A percentile compares a stretch with the other conserved stretches of the same genome.
These are phyloP conservation scores for Anisogramma anomala DNA, from an alignment of 2,329 filamentous ascomycete species.

Conservation along the genomic window DNA sequence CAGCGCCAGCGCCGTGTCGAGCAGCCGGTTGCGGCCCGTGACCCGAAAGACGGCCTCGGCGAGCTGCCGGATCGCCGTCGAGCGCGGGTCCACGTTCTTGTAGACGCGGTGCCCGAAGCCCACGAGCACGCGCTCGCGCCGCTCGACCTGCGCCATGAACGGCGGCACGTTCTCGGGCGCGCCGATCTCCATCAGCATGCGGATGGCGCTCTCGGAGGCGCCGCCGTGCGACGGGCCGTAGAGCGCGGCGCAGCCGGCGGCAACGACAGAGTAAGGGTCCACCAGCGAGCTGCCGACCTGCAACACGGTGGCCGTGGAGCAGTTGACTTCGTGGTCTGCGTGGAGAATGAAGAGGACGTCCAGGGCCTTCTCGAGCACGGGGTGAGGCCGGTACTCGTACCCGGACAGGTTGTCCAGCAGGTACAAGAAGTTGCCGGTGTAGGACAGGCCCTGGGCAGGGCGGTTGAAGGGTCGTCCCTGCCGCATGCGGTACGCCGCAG, in stretches of 20 bases:
- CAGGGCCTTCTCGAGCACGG: constrained; percentile 37
- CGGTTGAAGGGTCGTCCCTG: constrained; percentile 40
- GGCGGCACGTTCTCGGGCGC: constrained; percentile 37
- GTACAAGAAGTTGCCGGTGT: constrained; percentile 43
- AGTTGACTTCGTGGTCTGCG: constrained; percentile 48
- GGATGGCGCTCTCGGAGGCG: constrained; percentile 46
- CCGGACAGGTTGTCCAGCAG: constrained; percentile 41
- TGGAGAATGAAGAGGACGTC: constrained; percentile 44
- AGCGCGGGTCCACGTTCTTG: constrained; percentile 42
- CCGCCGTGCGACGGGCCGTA: constrained; percentile 49
- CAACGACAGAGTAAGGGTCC: constrained; percentile 42
- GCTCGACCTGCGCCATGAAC: constrained; percentile 39
- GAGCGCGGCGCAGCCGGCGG: constrained; percentile 39
- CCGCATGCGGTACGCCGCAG: constrained; percentile 40
- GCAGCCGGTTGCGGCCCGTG: constrained; percentile 38
- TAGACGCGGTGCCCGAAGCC: constrained; percentile 46
- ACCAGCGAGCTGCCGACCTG: constrained; percentile 45
- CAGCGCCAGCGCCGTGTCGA: constrained; percentile 36
- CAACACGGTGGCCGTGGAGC: constrained; percentile 43
- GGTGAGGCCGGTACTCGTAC: constrained; percentile 35
- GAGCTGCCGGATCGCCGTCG: constrained; percentile 35
- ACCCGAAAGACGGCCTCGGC: constrained; percentile 39
- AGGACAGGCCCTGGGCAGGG: constrained; percentile 34
- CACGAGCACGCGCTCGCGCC: constrained; percentile 38
- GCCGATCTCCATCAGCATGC: constrained; percentile 40